Percentiles rank a stretch among this genome's conserved stretches.
Conservation (phyloP, 1,284 basidiomycete species). For the Cystobasidiaceae sp. region DNA sequence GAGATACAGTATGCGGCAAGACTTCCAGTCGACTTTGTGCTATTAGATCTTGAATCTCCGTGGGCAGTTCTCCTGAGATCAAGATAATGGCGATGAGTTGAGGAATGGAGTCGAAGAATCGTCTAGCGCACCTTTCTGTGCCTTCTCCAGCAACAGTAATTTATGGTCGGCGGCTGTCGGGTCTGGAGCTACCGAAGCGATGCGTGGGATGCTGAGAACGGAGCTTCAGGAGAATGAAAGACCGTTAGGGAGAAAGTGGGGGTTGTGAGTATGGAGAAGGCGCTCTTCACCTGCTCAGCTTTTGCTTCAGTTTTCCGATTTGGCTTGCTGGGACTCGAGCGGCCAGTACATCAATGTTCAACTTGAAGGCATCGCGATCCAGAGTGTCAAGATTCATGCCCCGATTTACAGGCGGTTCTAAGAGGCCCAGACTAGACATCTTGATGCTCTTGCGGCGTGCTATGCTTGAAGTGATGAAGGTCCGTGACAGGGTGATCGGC, state of each 20-base stretch:
- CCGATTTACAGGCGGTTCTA: slow-evolving; percentile 10
- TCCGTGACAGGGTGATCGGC: slow-evolving; percentile 2
- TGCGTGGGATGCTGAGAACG: neutral
- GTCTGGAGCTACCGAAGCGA: slow-evolving; percentile 2
- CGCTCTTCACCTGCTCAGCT: slow-evolving; percentile 1
- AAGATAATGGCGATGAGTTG: neutral
- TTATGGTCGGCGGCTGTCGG: neutral
- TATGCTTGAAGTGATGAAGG: neutral
- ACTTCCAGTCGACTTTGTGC: slow-evolving; percentile 55
- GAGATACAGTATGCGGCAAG: slow-evolving; percentile 57
- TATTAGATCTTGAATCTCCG: slow-evolving; percentile 54
- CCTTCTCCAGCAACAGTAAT: slow-evolving; percentile 18
- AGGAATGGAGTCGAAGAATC: neutral
- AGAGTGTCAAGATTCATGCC: slow-evolving; percentile 6
- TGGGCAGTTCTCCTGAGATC: slow-evolving; percentile 15
- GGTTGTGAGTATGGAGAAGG: neutral
- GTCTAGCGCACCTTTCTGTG: neutral
- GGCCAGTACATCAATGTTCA: slow-evolving; percentile 11
- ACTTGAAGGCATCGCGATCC: slow-evolving; percentile 15
- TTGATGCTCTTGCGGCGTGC: neutral
- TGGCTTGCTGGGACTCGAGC: neutral
- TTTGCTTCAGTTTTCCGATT: slow-evolving; percentile 12
- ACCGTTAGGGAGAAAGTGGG: neutral
- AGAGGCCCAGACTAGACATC: neutral
- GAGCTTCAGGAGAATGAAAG: neutral